Evolutionary conservation across 257 asterid genomes (phyloP).

Genomic region (Capsicum pubescens): DNA sequence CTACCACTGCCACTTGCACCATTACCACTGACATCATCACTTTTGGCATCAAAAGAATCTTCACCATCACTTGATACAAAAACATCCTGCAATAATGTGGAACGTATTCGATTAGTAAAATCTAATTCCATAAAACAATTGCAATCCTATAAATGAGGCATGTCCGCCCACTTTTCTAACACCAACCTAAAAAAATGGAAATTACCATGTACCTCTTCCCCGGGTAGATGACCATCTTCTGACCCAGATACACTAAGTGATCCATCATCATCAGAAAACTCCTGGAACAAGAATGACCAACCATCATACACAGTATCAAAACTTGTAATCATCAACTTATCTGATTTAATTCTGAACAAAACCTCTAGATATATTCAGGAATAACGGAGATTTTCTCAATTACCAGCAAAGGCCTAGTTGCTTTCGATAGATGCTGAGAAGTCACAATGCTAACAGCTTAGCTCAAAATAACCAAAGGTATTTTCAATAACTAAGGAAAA

Average conservation of each 20-base stretch:
- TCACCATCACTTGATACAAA: constrained; percentile 47
- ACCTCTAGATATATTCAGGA: not conserved
- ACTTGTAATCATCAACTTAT: not conserved
- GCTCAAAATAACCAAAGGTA: not conserved
- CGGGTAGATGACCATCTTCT: constrained; percentile 47
- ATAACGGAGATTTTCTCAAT: not conserved
- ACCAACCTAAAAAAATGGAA: constrained; percentile 19
- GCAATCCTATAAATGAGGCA: not conserved
- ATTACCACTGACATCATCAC: constrained; percentile 27
- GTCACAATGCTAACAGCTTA: not conserved
- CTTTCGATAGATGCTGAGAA: not conserved
- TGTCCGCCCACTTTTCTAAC: not conserved
- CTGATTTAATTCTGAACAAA: not conserved
- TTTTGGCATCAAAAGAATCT: constrained; percentile 26
- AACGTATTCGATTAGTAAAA: not conserved
- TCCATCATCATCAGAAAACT: constrained; percentile 50
- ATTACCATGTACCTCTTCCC: constrained; percentile 62
- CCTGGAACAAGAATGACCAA: constrained; percentile 44
- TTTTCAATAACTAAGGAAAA: not conserved
- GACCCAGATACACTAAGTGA: constrained; percentile 52
- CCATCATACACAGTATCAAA: constrained; percentile 4
- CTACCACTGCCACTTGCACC: constrained; percentile 33
- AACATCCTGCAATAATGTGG: constrained; percentile 46
- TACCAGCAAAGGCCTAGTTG: not conserved
- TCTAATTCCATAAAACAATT: not conserved